phyloP scores from a whole-genome alignment of 257 asterid species.

The Petunia secreta region DNA sequence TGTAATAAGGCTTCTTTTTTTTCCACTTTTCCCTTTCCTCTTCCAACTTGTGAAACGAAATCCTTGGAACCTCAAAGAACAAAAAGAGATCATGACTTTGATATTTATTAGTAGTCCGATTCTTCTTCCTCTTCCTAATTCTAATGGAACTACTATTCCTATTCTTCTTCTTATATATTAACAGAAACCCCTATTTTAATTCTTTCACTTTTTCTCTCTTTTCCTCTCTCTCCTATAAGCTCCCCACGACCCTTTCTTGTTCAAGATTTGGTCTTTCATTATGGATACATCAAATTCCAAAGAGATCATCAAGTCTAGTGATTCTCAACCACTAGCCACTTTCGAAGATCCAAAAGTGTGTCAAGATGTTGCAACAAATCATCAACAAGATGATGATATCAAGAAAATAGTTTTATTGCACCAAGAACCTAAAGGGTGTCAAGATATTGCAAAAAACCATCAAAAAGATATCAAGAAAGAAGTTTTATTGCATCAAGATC shows the following conservation, averaged over 20 bases:
- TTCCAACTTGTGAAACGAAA: neutral
- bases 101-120: neutral
- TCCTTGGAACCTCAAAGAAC: neutral
- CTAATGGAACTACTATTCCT: constrained; percentile 6
- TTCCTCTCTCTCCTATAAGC: neutral
- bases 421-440: neutral
- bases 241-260: neutral
- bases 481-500: neutral
- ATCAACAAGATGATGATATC: neutral
- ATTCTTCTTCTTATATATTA: constrained; percentile 15
- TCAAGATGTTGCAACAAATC: neutral
- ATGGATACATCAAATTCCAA: constrained; percentile 10
- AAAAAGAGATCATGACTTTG: constrained; percentile 2
- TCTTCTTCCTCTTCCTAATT: neutral
- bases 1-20: neutral
- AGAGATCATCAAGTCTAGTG: constrained; percentile 16
- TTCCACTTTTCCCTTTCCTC: neutral
- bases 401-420: neutral
- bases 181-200: neutral
- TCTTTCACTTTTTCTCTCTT: neutral
- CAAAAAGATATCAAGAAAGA: neutral
- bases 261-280: neutral
- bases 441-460: neutral
- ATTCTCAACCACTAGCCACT: neutral
- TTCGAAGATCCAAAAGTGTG: constrained; percentile 22